These are phyloP conservation scores for Garcia nutans DNA, from an alignment of 345 rosid species.

Conservation along the genomic window DNA sequence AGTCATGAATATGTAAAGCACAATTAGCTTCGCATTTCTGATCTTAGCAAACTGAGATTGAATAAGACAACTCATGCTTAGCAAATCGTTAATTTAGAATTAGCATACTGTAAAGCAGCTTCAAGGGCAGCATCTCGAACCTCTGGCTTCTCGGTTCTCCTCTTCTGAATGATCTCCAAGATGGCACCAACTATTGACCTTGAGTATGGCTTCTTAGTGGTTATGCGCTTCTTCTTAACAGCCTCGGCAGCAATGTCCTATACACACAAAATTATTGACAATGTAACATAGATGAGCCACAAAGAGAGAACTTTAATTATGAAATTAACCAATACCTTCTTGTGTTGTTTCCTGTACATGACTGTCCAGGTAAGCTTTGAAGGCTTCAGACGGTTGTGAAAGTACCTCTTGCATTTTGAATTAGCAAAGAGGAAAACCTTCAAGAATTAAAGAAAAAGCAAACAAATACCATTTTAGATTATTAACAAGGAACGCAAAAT, in stretches of 20 bases:
- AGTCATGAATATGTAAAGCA: neutral
- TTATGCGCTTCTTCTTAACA: conserved; percentile 55
- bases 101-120: conserved; percentile 52
- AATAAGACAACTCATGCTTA: neutral
- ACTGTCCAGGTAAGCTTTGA: conserved; percentile 88
- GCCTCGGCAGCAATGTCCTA: conserved; percentile 64
- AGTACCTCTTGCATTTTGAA: conserved; percentile 91
- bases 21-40: neutral
- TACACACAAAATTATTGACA: neutral
- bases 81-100: neutral
- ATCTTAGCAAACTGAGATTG: neutral
- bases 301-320: neutral
- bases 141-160: conserved; percentile 64
- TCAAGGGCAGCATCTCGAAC: conserved; percentile 69
- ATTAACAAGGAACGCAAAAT: neutral
- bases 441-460: neutral
- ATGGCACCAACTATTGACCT: conserved; percentile 76
- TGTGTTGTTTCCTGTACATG: conserved; percentile 70
- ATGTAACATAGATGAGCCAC: neutral
- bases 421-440: conserved; percentile 88
- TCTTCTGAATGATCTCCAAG: conserved; percentile 68
- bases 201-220: conserved; percentile 67
- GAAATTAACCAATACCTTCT: conserved; percentile 42
- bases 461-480: neutral
- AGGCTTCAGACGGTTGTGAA: conserved; percentile 89